Evolutionary conservation across 305 asterid species (phyloP), one percentile per base, ranked within the genome.

Genomic region (Solanum hybrid): DNA sequence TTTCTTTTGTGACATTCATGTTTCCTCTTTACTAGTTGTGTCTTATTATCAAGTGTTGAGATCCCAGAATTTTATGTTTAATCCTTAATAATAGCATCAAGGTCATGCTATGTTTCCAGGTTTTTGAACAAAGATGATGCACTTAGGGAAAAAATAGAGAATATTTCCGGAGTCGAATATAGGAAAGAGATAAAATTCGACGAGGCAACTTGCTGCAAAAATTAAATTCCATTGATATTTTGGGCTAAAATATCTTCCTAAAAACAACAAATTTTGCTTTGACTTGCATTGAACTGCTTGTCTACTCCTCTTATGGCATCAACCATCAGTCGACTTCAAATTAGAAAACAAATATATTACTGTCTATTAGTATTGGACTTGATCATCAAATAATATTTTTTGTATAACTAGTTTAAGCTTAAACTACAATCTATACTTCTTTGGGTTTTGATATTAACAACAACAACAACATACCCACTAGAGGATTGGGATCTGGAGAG

Each of bases 1-100:
- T 75, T 88, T 88, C 89, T 88, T 88, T 88, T 88, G 68, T 39
- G 84, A 87, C 45, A 37, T 36, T 87, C 73, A 38, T 87, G 89
- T 38, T 73, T 76, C 36, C 79, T 70, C 83, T 87, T 87, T 27
- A 31, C 29, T 72, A n/a, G 70, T 2, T 41, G 7, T 82, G 72
- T 41, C 72, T 82, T 83, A 83, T 45, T 29, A 41, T 83, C 26
- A 17, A 83, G 87, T 39, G 87, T 27, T 15, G 70, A 41, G 26
- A 41, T 82, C 4, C 34, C 15, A 27, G 3, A 39, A 13, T 41
- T 41, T 3, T 45, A 29, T 8, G 73, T 29, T 68, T 45, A 45
- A 83, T 29, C 36, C 10, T 45, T 4, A 83, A 45, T 45, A 27
- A 27, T 51, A 83, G 26, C 87, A 82, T 82, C 26, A 26, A 27